Evolutionary conservation across 2,329 filamentous ascomycete species (phyloP).

Genomic region (Cladosporium sp.): DNA sequence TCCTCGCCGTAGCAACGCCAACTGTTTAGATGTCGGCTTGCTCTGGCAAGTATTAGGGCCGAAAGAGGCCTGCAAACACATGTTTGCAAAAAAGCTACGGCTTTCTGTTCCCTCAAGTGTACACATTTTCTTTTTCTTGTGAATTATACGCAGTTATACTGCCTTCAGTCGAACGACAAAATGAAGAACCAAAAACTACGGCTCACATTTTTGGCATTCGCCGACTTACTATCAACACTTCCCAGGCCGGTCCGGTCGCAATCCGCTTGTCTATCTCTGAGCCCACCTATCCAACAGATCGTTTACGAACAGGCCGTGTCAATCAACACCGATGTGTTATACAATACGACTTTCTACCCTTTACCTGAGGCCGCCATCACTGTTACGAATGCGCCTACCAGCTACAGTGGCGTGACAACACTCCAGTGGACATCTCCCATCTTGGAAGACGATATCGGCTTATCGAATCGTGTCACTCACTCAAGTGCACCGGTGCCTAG

Average conservation of each 20-base stretch:
- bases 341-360: conserved; percentile 34
- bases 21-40: conserved; percentile 4
- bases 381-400: conserved; percentile 34
- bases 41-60: not conserved
- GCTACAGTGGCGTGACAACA: conserved; percentile 31
- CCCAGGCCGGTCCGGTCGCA: not conserved
- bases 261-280: not conserved
- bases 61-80: not conserved
- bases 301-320: conserved; percentile 33
- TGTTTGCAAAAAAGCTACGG: not conserved
- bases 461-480: not conserved
- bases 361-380: conserved; percentile 29
- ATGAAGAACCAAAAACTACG: not conserved
- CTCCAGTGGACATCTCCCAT: conserved; percentile 28
- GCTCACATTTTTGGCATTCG: not conserved
- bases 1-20: conserved; percentile 11
- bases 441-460: not conserved
- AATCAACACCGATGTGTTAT: conserved; percentile 30
- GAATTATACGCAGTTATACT: not conserved
- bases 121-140: not conserved
- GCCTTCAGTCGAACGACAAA: not conserved
- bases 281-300: not conserved
- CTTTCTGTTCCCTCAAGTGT: not conserved
- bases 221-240: not conserved
- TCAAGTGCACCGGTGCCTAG: conserved; percentile 5